Conservation (phyloP, 2,329 filamentous ascomycete genomes). For the Ophiostoma fasciatum region DNA sequence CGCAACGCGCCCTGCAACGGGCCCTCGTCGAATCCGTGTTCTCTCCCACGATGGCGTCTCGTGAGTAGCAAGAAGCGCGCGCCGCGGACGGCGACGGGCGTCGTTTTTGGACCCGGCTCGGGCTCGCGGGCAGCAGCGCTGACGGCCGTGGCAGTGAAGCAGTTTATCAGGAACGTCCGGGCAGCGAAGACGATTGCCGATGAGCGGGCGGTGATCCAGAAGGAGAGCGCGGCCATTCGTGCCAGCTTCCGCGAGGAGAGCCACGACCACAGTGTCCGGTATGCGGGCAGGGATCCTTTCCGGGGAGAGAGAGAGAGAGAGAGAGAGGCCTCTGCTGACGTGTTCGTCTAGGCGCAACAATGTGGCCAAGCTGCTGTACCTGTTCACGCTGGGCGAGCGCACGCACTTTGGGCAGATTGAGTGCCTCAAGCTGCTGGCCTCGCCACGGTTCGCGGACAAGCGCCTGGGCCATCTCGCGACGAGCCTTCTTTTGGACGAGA, state of each 20-base stretch:
- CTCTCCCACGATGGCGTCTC: conserved; percentile 9
- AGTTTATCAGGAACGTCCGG: conserved; percentile 98
- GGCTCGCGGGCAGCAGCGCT: too few species aligned
- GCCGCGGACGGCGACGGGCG: too few species aligned
- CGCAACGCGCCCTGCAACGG: conserved; percentile 3
- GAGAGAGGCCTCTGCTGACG: background rate
- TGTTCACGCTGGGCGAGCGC: conserved; percentile 92
- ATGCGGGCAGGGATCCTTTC: background rate
- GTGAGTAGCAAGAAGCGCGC: too few species aligned
- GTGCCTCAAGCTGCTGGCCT: conserved; percentile 93
- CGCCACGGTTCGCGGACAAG: conserved; percentile 95
- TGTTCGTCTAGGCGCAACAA: conserved; percentile 67
- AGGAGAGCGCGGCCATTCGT: conserved; percentile 94
- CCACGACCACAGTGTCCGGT: conserved; percentile 82
- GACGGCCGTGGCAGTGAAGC: conserved; percentile 74
- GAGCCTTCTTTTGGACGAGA: conserved; percentile 91
- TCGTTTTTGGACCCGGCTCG: too few species aligned
- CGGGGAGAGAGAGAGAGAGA: background rate
- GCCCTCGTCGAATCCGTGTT: conserved; percentile 4
- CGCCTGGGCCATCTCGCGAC: conserved; percentile 89
- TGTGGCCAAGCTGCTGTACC: conserved; percentile 93
- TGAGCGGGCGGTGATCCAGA: conserved; percentile 94
- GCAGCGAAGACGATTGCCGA: conserved; percentile 98
- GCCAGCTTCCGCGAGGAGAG: conserved; percentile 97
- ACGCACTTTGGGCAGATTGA: conserved; percentile 99